phyloP scores from a whole-genome alignment of 1,284 basidiomycete genomes.

The Sanguinoderma infundibulare region DNA sequence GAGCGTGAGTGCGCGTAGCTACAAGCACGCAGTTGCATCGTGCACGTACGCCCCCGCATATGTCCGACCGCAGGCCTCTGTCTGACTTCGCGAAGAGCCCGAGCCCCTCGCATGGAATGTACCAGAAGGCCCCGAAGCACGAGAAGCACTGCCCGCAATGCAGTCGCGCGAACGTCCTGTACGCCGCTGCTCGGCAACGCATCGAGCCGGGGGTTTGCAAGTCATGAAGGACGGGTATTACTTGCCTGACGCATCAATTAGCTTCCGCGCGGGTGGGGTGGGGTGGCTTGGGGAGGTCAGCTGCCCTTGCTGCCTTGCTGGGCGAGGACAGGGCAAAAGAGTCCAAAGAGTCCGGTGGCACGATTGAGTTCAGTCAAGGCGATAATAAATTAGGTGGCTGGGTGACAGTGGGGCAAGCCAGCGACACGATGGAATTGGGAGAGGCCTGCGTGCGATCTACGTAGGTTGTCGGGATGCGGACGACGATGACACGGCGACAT shows the following conservation, averaged over 20 bases:
- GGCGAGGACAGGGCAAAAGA: no score
- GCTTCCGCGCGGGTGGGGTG: background rate
- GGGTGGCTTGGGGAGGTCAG: background rate
- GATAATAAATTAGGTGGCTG: background rate
- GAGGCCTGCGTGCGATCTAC: background rate
- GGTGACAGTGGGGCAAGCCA: background rate
- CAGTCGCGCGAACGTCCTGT: background rate
- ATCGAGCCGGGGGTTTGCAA: background rate
- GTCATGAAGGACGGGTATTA: background rate
- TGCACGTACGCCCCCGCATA: background rate
- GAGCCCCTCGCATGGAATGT: background rate
- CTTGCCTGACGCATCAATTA: background rate
- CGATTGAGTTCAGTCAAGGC: background rate
- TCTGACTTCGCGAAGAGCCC: no score
- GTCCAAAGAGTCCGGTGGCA: background rate
- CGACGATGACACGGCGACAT: background rate
- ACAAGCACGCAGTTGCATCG: background rate
- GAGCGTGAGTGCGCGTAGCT: background rate
- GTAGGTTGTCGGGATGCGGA: background rate
- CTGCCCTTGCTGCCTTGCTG: no score
- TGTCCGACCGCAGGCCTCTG: background rate
- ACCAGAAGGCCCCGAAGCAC: background rate
- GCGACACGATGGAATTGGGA: background rate
- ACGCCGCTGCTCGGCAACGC: conserved; percentile 11
- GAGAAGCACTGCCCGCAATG: background rate